These are phyloP conservation scores for Cruciata laevipes DNA, from an alignment of 257 asterid genomes.

Conservation along the genomic window DNA sequence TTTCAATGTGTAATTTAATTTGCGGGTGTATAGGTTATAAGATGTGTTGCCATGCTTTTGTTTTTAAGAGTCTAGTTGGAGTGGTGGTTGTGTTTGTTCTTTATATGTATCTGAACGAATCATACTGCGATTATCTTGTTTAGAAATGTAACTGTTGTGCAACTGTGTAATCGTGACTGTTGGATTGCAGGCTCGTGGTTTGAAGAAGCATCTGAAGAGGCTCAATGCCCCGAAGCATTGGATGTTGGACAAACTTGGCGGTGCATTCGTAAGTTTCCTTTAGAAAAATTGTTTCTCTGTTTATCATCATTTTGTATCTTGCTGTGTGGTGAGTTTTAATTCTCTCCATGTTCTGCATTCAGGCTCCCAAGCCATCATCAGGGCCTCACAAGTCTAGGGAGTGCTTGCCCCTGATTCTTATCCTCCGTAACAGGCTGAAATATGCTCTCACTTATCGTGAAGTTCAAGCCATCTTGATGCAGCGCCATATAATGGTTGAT, in stretches of 20 bases:
- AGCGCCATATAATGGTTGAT: slow-evolving; percentile 65
- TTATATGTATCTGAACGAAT: not conserved
- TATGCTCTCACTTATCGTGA: slow-evolving; percentile 68
- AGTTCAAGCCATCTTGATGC: slow-evolving; percentile 60
- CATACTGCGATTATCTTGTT: not conserved
- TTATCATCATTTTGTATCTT: not conserved
- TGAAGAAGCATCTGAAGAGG: slow-evolving; percentile 81
- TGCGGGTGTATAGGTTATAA: not conserved
- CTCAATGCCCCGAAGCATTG: slow-evolving; percentile 80
- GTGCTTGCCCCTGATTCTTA: slow-evolving; percentile 65
- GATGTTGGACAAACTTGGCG: slow-evolving; percentile 70
- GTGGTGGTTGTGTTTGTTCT: not conserved
- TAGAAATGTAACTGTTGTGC: not conserved
- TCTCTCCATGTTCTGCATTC: not conserved
- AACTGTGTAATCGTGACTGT: not conserved
- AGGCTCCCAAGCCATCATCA: slow-evolving; percentile 82
- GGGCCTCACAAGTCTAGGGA: slow-evolving; percentile 88
- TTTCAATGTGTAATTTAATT: not conserved
- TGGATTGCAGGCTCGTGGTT: slow-evolving; percentile 51
- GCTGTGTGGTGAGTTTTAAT: not conserved
- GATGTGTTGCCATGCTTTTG: not conserved
- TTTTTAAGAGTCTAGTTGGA: not conserved
- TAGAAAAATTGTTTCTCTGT: not conserved
- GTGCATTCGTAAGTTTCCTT: slow-evolving; percentile 56
- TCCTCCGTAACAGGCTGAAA: slow-evolving; percentile 59